phyloP scores from a whole-genome alignment of 179 eudicot genomes.

The Beta lomatogona region DNA sequence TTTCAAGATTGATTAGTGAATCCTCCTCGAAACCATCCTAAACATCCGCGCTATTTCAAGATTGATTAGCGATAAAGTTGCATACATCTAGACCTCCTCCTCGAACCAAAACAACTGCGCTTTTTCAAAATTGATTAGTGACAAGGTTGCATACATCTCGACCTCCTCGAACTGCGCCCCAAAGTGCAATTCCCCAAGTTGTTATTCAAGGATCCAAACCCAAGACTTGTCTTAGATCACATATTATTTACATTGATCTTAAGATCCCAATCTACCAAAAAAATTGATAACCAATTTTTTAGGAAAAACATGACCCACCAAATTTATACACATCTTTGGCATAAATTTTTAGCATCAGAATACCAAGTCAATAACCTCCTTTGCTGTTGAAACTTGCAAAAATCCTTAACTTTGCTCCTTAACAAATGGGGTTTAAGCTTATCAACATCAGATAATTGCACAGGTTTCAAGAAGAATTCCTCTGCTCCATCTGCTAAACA shows the following conservation, averaged over 20 bases:
- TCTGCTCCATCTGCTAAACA: constrained; percentile 44
- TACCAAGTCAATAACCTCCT: constrained; percentile 35
- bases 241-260: too few relatives aligned
- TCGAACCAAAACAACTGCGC: too few relatives aligned
- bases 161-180: background rate
- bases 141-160: background rate
- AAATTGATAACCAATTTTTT: too few relatives aligned
- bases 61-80: too few relatives aligned
- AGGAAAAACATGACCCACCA: too few relatives aligned
- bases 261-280: too few relatives aligned
- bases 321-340: constrained; percentile 31
- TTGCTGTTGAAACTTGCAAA: constrained; percentile 38
- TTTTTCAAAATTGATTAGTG: background rate
- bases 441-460: constrained; percentile 39
- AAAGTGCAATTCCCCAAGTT: background rate
- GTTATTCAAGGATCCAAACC: background rate
- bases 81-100: too few relatives aligned
- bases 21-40: too few relatives aligned
- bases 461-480: constrained; percentile 41
- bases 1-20: too few relatives aligned
- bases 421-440: constrained; percentile 39
- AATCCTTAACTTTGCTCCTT: constrained; percentile 32
- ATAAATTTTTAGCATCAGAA: constrained; percentile 19
- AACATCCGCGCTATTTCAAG: too few relatives aligned
- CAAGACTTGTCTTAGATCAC: background rate